A percentile compares a stretch with the other conserved stretches of the same genome.
Conservation (phyloP, 2,329 filamentous ascomycete genomes). For the Colletotrichum simmondsii region DNA sequence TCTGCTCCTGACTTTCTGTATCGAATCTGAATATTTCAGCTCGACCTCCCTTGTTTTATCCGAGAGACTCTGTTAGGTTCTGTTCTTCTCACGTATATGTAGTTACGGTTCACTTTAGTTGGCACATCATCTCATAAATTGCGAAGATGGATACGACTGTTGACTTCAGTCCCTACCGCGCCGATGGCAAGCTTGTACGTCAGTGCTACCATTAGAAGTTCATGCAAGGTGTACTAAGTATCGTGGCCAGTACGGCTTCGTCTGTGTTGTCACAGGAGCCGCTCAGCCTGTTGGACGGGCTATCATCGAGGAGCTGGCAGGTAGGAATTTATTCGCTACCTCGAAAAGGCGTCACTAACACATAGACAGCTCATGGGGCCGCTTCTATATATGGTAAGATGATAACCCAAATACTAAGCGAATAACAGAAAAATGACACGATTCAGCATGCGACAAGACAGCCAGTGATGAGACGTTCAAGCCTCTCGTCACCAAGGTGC, state of each 20-base stretch:
- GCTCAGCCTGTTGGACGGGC: constrained; percentile 69
- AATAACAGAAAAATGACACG: background rate
- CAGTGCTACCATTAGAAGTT: background rate
- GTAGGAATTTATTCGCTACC: constrained; percentile 42
- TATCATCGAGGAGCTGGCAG: constrained; percentile 68
- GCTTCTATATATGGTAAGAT: constrained; percentile 68
- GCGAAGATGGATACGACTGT: constrained; percentile 46
- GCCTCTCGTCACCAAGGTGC: constrained; percentile 52
- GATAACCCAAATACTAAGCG: too few species aligned
- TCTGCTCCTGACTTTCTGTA: background rate
- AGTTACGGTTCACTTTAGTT: background rate
- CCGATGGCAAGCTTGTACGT: constrained; percentile 66
- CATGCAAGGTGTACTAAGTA: background rate
- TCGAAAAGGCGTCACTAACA: constrained; percentile 32
- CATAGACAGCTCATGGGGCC: constrained; percentile 65
- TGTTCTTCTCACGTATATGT: background rate
- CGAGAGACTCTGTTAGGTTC: background rate
- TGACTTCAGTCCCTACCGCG: constrained; percentile 67
- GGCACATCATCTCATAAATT: background rate
- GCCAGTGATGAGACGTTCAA: constrained; percentile 51
- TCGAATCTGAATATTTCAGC: background rate
- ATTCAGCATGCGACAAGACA: constrained; percentile 59
- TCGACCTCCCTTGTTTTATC: background rate
- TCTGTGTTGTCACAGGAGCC: constrained; percentile 72
- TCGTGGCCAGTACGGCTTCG: constrained; percentile 66